Base-by-base conservation (phyloP, 768 basidiomycete species). In the Leccinellum albellum region DNA sequence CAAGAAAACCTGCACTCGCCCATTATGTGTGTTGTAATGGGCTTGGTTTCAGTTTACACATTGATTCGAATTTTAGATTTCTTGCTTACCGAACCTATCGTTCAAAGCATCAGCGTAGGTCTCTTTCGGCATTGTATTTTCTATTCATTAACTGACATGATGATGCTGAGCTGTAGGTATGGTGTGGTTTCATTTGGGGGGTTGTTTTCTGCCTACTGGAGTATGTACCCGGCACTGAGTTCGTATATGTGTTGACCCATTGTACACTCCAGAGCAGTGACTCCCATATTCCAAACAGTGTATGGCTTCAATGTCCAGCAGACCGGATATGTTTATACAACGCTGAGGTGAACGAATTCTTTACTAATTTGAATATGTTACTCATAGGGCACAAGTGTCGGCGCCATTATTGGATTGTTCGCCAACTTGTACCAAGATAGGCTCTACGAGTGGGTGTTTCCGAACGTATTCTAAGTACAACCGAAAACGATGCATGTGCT, bases 111-210 rank as follows among this genome's bases (percentile, higher is more conserved):
- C 67, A 85, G 83, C 61, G 87, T 88, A 58, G 56, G 82, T 74
- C 50, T 28, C 21, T 12, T 20, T 26, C 20, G 21, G 17, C 5
- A 3, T n/a, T 40, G 12, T 4, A 3, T 46, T 33, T 10, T 21
- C 10, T 29, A 1, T 6, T 10, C 26, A 13, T 26, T 8, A 0
- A n/a, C 7, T 32, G 44, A 56, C 17, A 20, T 31, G n/a, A 3
- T 20, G 20, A 44, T 4, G 4, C 10, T 50, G 51, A 21, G 21
- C 33, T 28, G 4, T 65, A 88, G 85, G 58, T 86, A 13, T 87
- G 85, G 86, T 68, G 80, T 28, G 84, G 84, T 42, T 83, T 91
- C 54, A 79, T 80, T 0, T 93, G 89, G 89, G 90, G 89, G 0
- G 79, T 90, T 1, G 69, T 85, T 24, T 93, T 81, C 61, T 84